phyloP scores from a whole-genome alignment of 164 flowering plant species.

The Saururus chinensis region DNA sequence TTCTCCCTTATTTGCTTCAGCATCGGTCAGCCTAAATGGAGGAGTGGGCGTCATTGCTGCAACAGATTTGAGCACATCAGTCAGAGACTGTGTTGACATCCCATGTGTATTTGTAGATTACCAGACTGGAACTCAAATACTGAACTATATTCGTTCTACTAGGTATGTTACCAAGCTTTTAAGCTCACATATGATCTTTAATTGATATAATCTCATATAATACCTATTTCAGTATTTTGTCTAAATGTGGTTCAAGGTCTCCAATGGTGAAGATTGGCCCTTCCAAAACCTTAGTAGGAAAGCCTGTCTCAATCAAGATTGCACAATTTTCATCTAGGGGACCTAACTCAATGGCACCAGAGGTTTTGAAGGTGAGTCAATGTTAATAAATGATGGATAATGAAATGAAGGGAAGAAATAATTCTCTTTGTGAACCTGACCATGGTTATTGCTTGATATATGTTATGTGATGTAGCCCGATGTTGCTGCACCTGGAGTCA shows the following conservation, averaged over 20 bases:
- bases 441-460: constrained; percentile 15
- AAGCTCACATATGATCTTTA: not conserved
- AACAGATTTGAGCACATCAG: constrained; percentile 5
- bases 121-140: constrained; percentile 30
- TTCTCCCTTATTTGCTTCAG: not conserved
- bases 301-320: constrained; percentile 6
- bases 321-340: not conserved
- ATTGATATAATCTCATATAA: not conserved
- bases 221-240: not conserved
- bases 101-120: constrained; percentile 24
- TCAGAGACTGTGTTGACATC: not conserved
- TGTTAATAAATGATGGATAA: not conserved
- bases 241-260: constrained; percentile 5
- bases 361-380: not conserved
- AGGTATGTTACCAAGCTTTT: constrained; percentile 6
- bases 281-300: constrained; percentile 22
- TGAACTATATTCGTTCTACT: constrained; percentile 23
- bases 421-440: not conserved
- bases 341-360: not conserved
- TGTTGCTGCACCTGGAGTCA: constrained; percentile 27
- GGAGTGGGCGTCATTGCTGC: constrained; percentile 13
- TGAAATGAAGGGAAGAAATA: too few relatives aligned
- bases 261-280: constrained; percentile 25
- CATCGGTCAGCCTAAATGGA: not conserved
- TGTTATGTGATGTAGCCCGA: constrained; percentile 10